Evolutionary conservation across 176 grass and related monocot species (phyloP), one percentile per base, ranked within the genome.

Genomic region (Puccinellia tenuiflora): DNA sequence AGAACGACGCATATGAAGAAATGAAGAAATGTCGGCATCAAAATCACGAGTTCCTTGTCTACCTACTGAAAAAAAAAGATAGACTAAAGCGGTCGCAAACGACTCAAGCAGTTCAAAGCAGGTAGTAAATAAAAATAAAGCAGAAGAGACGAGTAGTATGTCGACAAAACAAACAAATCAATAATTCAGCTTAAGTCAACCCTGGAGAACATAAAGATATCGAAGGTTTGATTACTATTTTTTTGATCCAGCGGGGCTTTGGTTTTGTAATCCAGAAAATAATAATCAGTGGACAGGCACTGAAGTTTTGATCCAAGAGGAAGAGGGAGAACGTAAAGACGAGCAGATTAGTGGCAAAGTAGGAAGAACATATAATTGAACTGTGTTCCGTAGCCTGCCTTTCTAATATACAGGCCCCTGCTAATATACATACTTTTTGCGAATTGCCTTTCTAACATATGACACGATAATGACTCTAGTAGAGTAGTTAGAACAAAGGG

Each of bases 41-140:
- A 75, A 54, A 90, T 85, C 82, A 88, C 57, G 73, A 28, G 62
- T 83, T 88, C 50, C 57, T 83, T 66, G 73, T 65, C 73, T 64
- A 16, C 47, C 20, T 56, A 78, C 6, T 4, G 55, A 20, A 55
- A 70, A 61, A 84, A 73, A 72, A 85, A 22, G 13, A 22, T 22
- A 20, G 75, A 81, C 18, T 61, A 81, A 86, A 55, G 79, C 35
- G 9, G 45, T 5, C 20, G 39, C 34, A 72, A 63, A 52, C 51
- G 24, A 71, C 34, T 14, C n/a, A 31, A 63, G 52, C 35, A 71
- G 64, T 6, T 64, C 38, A 51, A 76, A 69, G 28, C n/a, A n/a
- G n/a, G n/a, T 24, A 34, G 37, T 24, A 68, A 85, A 76, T 22
- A 39, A 62, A 82, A 78, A 20, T 38, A 70, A 76, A 70, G 31